Conservation (phyloP, 2,329 filamentous ascomycete species). For the Geosmithia putterillii region DNA sequence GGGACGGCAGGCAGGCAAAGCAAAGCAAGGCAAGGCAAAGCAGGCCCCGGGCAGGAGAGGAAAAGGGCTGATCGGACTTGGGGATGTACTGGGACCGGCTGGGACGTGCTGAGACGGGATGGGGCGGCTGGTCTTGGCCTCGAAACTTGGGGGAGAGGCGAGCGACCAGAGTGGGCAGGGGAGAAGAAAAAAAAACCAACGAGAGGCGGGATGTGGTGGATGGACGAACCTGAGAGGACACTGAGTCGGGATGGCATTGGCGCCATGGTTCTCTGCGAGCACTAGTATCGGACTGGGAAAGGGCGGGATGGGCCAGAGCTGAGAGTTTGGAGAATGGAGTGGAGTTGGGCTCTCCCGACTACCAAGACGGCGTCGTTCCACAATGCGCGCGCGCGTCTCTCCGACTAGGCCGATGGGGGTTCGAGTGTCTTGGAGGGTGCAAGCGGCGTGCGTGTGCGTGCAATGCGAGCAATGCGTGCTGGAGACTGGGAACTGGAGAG, state of each 20-base stretch:
- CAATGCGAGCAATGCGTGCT: too few species aligned
- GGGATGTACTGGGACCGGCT: too few species aligned
- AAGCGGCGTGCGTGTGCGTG: too few species aligned
- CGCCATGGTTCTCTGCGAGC: conserved; percentile 35
- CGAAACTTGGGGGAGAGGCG: too few species aligned
- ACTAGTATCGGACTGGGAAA: conserved; percentile 11
- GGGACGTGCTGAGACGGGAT: too few species aligned
- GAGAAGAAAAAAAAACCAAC: conserved; percentile 7
- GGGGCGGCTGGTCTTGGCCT: too few species aligned
- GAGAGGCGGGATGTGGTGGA: conserved; percentile 4
- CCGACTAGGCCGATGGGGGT: background rate
- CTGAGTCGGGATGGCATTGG: conserved; percentile 47
- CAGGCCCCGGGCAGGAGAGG: conserved; percentile 4
- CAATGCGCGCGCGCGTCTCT: conserved; percentile 7
- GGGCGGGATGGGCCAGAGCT: conserved; percentile 13
- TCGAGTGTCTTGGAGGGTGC: background rate
- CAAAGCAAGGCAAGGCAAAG: conserved; percentile 9
- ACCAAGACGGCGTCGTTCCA: conserved; percentile 19
- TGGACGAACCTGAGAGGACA: conserved; percentile 46
- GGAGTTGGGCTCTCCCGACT: conserved; percentile 17
- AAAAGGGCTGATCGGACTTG: too few species aligned
- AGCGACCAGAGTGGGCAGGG: conserved; percentile 4
- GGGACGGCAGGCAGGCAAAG: conserved; percentile 7
- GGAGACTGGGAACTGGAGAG: too few species aligned
- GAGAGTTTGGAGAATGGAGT: conserved; percentile 1